phyloP scores from a whole-genome alignment of 176 grass and related monocot species.

The Eleusine indica region DNA sequence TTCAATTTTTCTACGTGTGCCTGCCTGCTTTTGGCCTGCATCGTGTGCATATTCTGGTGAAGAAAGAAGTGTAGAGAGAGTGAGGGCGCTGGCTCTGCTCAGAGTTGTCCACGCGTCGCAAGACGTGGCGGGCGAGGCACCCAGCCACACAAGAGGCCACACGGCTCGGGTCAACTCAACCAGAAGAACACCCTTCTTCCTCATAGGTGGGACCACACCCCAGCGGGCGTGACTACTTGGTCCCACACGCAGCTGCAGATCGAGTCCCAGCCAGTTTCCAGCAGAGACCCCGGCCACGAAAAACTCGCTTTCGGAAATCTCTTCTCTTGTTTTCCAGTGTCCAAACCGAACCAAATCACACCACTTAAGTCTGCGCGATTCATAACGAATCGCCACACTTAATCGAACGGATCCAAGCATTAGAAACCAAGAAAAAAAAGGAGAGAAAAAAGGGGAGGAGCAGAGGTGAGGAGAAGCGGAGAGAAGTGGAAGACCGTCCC shows the following conservation, averaged over 20 bases:
- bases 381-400: slow-evolving; percentile 35
- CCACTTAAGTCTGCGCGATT: slow-evolving; percentile 42
- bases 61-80: neutral
- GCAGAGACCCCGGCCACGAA: slow-evolving; percentile 35
- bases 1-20: neutral
- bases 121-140: slow-evolving; percentile 13
- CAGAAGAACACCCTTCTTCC: neutral
- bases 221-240: neutral
- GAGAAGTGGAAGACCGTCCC: neutral
- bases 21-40: neutral
- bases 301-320: slow-evolving; percentile 35
- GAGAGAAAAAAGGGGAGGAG: neutral
- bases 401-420: slow-evolving; percentile 42
- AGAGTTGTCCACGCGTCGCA: slow-evolving; percentile 16
- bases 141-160: neutral
- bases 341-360: slow-evolving; percentile 29
- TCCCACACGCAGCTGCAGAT: slow-evolving; percentile 38
- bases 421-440: slow-evolving; percentile 7
- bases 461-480: neutral
- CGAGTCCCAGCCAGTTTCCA: neutral
- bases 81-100: neutral
- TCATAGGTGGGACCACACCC: neutral
- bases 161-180: slow-evolving; percentile 40
- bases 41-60: neutral
- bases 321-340: slow-evolving; percentile 2